Evolutionary conservation across 2,329 filamentous ascomycete species (phyloP).

Genomic region (Phoma sp.): DNA sequence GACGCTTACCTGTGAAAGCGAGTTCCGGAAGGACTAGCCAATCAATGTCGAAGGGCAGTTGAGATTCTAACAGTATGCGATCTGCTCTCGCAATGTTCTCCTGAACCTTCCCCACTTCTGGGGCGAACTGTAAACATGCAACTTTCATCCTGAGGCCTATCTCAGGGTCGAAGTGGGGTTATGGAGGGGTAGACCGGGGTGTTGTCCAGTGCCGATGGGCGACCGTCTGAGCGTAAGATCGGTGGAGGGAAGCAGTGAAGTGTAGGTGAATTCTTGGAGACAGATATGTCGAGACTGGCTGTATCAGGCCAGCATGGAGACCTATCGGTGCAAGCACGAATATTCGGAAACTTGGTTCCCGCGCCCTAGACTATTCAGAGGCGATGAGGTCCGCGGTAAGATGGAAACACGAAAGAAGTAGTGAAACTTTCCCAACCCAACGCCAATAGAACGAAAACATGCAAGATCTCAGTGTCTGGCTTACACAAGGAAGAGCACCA

Average conservation of each 20-base stretch:
- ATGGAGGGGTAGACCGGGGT: slow-evolving; percentile 12
- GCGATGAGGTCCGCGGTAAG: slow-evolving; percentile 6
- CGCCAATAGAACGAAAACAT: slow-evolving; percentile 6
- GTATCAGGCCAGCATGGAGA: slow-evolving; percentile 1
- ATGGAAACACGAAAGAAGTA: slow-evolving; percentile 6
- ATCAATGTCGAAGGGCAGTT: slow-evolving; percentile 59
- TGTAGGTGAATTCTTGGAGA: background rate
- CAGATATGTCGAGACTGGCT: background rate
- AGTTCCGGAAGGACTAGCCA: slow-evolving; percentile 78
- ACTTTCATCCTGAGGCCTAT: slow-evolving; percentile 64
- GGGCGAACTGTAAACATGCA: slow-evolving; percentile 75
- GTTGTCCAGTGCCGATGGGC: background rate
- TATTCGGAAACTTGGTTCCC: slow-evolving; percentile 16
- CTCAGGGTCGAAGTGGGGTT: slow-evolving; percentile 13
- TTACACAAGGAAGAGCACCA: background rate
- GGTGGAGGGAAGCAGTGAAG: background rate
- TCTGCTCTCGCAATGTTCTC: slow-evolving; percentile 76
- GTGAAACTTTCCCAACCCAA: slow-evolving; percentile 6
- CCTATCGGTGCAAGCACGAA: slow-evolving; percentile 10
- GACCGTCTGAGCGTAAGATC: background rate
- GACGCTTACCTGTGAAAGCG: slow-evolving; percentile 70
- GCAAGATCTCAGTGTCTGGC: slow-evolving; percentile 2
- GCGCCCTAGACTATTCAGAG: slow-evolving; percentile 13
- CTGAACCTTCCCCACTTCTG: slow-evolving; percentile 72
- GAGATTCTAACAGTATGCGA: slow-evolving; percentile 63